Evolutionary conservation across 2,329 filamentous ascomycete genomes (phyloP).

Genomic region (Diaporthe vaccinii): DNA sequence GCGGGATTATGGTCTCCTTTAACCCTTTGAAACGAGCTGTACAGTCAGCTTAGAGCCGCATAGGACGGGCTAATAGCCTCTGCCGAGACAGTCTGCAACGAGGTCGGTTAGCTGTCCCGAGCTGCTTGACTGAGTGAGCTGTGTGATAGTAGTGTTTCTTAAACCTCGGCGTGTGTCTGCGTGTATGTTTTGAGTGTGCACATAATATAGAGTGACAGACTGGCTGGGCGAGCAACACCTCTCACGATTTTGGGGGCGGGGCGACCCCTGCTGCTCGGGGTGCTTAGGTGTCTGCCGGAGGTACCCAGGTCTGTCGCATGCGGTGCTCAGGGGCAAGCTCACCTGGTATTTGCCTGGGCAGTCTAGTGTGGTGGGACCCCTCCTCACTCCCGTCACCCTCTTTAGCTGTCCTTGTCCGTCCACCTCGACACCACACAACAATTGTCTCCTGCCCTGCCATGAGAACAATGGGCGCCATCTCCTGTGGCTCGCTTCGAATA

Average conservation of each 20-base stretch:
- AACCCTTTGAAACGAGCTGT: neutral
- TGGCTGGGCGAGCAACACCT: neutral
- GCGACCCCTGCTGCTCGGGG: neutral
- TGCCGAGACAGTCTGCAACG: neutral
- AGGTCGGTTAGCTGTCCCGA: neutral
- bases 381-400: slow-evolving; percentile 1
- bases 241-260: neutral
- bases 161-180: no score
- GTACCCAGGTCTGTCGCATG: slow-evolving; percentile 12
- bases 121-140: neutral
- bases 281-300: neutral
- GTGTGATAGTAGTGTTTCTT: neutral
- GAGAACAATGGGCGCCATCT: slow-evolving; percentile 30
- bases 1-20: no score
- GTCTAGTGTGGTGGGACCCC: slow-evolving; percentile 17
- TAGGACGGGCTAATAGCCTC: neutral
- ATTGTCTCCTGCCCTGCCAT: slow-evolving; percentile 10
- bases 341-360: neutral
- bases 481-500: slow-evolving; percentile 10
- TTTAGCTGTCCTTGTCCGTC: neutral
- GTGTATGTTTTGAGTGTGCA: neutral
- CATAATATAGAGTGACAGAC: neutral
- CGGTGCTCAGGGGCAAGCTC: slow-evolving; percentile 28
- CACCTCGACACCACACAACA: neutral
- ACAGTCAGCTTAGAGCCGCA: neutral